phyloP scores from a whole-genome alignment of 2,329 filamentous ascomycete species.

The Fusarium tuaranense region DNA sequence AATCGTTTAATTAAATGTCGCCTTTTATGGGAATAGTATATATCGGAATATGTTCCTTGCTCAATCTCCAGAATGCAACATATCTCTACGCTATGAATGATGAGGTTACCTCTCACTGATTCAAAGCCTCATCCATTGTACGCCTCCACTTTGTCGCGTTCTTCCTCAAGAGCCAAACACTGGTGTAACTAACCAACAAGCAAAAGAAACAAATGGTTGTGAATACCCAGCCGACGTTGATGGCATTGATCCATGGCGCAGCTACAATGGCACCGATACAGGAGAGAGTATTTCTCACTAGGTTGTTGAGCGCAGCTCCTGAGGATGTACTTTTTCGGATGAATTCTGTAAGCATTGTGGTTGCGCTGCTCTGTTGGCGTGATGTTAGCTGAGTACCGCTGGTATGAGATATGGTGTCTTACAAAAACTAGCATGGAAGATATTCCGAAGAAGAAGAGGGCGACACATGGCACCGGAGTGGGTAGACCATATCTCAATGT shows the following conservation, averaged over 20 bases:
- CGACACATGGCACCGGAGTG: slow-evolving; percentile 72
- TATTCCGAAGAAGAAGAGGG: slow-evolving; percentile 80
- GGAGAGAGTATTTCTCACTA: slow-evolving; percentile 81
- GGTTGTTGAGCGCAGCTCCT: slow-evolving; percentile 85
- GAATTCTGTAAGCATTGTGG: slow-evolving; percentile 89
- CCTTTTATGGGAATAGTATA: not conserved
- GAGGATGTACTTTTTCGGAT: slow-evolving; percentile 77
- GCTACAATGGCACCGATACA: slow-evolving; percentile 78
- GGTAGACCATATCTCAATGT: slow-evolving; percentile 72
- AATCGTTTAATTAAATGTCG: not conserved
- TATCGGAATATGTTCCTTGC: not conserved
- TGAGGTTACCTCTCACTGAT: slow-evolving; percentile 26
- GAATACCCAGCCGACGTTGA: slow-evolving; percentile 83
- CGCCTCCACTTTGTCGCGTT: slow-evolving; percentile 73
- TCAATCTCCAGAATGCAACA: not conserved
- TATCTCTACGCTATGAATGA: not conserved
- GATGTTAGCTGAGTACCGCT: slow-evolving; percentile 13
- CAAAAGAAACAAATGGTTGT: slow-evolving; percentile 67
- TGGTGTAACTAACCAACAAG: slow-evolving; percentile 66
- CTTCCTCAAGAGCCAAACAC: slow-evolving; percentile 71
- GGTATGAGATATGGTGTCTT: slow-evolving; percentile 30
- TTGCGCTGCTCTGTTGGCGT: slow-evolving; percentile 63
- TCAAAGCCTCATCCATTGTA: slow-evolving; percentile 66
- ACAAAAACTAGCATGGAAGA: slow-evolving; percentile 85
- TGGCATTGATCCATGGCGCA: slow-evolving; percentile 75